Base-by-base conservation (phyloP, 1,139 yeast genomes). In the Tardiomyces blankii region DNA sequence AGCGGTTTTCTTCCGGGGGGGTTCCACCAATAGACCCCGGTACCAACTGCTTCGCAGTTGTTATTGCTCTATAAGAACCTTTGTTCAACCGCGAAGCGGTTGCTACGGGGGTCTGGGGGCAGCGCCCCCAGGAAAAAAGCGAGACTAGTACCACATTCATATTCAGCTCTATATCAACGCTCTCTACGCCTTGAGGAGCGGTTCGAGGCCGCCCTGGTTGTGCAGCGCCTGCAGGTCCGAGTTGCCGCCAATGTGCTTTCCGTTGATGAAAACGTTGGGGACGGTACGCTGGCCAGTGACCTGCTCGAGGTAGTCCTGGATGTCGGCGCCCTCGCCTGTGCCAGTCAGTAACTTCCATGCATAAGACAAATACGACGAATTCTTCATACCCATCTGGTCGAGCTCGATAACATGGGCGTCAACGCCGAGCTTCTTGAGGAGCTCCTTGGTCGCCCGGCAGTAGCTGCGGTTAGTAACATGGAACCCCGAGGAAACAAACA, bases 231-330 rank as follows among this genome's bases (percentile, higher is more conserved):
- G 94, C 51, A 89, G 72, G 56, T 84, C 95, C 44, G 89, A 81
- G 75, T 87, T 85, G 49, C 98, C 98, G 51, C 98, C 98, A 58
- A 91, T 78, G 69, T 87, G 96, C 67, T 86, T 74, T 49, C 95
- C 96, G 44, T 75, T 80, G 63, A 91, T 88, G 68, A 82, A 88
- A 54, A 91, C 77, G 66, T 84, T 89, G 52, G 98, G 98, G 49
- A 91, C 97, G 39, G 96, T 87, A 56, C 78, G 74, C 71, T 91
- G 97, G 51, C 96, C 95, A 39, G 94, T 82, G 53, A 87, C 65
- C 60, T 82, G 80, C 42, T 61, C 63, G 52, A 91, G 73, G 48
- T 93, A 94, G 44, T 74, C 81, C 69, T 91, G 97, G 56, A 89
- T 77, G n/a, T 73, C 82, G 16, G 64, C 60, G 40, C 88, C 89